A percentile compares a stretch with the other conserved stretches of the same genome.
Conservation (phyloP, 148 eudicot species). For the Camellia granthamiana region DNA sequence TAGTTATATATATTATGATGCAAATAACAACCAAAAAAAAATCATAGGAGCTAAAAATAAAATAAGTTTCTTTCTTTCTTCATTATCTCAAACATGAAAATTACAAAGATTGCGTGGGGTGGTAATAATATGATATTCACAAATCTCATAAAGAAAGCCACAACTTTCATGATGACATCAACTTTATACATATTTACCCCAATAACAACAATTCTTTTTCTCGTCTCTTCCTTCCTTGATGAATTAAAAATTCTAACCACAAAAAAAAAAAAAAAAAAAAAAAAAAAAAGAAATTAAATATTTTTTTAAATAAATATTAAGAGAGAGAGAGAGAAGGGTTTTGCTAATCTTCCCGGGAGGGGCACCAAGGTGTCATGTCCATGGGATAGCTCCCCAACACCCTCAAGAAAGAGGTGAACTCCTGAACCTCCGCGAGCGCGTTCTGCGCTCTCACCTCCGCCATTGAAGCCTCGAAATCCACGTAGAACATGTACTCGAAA, state of each 20-base stretch:
- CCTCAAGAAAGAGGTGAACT: conserved; percentile 86
- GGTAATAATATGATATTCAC: conserved; percentile 1
- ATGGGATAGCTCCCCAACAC: conserved; percentile 96
- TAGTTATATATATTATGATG: too few relatives aligned
- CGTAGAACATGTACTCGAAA: conserved; percentile 96
- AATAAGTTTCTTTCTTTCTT: too few relatives aligned
- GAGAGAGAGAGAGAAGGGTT: background rate
- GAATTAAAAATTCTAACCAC: background rate
- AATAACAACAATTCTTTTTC: background rate
- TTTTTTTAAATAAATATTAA: background rate
- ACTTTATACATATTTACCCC: conserved; percentile 8
- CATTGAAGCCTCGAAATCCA: conserved; percentile 95
- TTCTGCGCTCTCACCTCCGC: conserved; percentile 92
- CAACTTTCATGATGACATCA: background rate
- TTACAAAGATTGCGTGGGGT: background rate
- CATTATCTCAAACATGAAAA: background rate
- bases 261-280: background rate
- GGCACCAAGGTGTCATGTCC: conserved; percentile 95
- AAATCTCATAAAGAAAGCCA: background rate
- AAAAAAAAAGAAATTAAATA: background rate
- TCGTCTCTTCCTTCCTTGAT: background rate
- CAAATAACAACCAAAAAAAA: too few relatives aligned
- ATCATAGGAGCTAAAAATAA: too few relatives aligned
- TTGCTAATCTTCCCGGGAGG: conserved; percentile 34
- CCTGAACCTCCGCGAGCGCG: conserved; percentile 93